phyloP scores from a whole-genome alignment of 805 yeast genomes.

The Huiozyma sinensis region DNA sequence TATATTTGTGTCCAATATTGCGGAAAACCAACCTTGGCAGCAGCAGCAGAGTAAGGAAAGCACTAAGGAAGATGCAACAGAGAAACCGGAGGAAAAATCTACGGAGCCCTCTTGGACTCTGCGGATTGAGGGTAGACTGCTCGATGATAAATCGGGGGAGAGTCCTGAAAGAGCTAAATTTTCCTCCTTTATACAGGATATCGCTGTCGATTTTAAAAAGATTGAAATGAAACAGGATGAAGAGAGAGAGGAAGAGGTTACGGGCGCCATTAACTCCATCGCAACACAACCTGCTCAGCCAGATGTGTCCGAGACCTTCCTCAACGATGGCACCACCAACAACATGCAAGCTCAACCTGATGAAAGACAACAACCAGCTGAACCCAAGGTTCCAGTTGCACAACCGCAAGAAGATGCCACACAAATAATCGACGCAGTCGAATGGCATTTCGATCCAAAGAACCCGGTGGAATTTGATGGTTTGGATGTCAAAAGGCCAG shows the following conservation, averaged over 20 bases:
- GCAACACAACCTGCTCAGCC: not conserved
- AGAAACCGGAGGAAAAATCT: not conserved
- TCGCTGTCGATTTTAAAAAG: slow-evolving; percentile 61
- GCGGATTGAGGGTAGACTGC: slow-evolving; percentile 75
- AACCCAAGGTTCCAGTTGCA: not conserved
- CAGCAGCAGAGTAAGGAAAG: slow-evolving; percentile 12
- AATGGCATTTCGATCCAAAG: slow-evolving; percentile 75
- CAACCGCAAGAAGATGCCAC: slow-evolving; percentile 2
- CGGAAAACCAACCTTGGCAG: slow-evolving; percentile 89
- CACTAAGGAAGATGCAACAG: not conserved
- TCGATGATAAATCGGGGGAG: slow-evolving; percentile 41
- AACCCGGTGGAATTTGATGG: slow-evolving; percentile 67
- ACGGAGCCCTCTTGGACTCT: slow-evolving; percentile 63
- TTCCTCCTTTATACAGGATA: slow-evolving; percentile 70
- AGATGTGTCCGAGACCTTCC: not conserved
- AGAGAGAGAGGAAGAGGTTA: not conserved
- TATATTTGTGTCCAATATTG: slow-evolving; percentile 69
- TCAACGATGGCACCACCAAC: not conserved
- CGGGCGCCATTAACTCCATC: not conserved
- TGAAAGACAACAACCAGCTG: not conserved
- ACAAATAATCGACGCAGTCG: slow-evolving; percentile 36
- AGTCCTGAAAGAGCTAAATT: slow-evolving; percentile 49
- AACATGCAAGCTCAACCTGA: no score
- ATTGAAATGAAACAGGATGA: not conserved
- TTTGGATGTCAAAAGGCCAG: slow-evolving; percentile 73